phyloP scores from a whole-genome alignment of 2,329 filamentous ascomycete genomes.

The Neocatenulostroma microsporum region DNA sequence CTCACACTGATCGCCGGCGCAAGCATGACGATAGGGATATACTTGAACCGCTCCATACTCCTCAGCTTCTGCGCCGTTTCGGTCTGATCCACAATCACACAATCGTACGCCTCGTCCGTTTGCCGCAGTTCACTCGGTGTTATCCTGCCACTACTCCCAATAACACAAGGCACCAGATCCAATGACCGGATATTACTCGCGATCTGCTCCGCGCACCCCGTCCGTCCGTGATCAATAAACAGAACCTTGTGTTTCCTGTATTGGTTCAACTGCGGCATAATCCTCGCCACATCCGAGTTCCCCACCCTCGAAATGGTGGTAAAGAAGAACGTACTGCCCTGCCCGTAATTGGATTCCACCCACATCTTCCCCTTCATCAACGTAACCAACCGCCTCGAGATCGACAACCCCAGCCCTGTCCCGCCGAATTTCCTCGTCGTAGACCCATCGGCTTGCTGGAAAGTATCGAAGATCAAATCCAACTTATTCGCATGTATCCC shows the following conservation, averaged over 20 bases:
- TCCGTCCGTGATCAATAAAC: constrained; percentile 87
- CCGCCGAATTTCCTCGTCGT: constrained; percentile 95
- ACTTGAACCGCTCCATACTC: constrained; percentile 91
- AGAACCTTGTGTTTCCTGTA: constrained; percentile 88
- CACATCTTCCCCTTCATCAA: constrained; percentile 95
- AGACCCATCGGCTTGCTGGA: constrained; percentile 95
- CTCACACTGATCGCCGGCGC: constrained; percentile 85
- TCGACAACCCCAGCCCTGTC: constrained; percentile 86
- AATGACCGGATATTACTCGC: constrained; percentile 68
- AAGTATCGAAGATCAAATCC: constrained; percentile 95
- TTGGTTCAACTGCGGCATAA: constrained; percentile 77
- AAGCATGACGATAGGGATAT: constrained; percentile 87
- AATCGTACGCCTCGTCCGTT: constrained; percentile 68
- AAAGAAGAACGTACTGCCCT: constrained; percentile 93
- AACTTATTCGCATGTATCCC: constrained; percentile 93
- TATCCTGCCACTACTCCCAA: constrained; percentile 67
- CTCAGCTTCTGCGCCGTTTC: constrained; percentile 79
- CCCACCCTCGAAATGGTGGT: constrained; percentile 86
- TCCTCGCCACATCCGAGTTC: constrained; percentile 65
- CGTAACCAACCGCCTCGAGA: constrained; percentile 89
- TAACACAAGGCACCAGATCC: constrained; percentile 72
- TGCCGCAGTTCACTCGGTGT: constrained; percentile 46
- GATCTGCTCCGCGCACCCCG: constrained; percentile 67
- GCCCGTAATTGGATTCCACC: constrained; percentile 87
- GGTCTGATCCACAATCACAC: constrained; percentile 91